Base-by-base conservation (phyloP, 106 monocot genomes). In the Hemerocallis citrina region DNA sequence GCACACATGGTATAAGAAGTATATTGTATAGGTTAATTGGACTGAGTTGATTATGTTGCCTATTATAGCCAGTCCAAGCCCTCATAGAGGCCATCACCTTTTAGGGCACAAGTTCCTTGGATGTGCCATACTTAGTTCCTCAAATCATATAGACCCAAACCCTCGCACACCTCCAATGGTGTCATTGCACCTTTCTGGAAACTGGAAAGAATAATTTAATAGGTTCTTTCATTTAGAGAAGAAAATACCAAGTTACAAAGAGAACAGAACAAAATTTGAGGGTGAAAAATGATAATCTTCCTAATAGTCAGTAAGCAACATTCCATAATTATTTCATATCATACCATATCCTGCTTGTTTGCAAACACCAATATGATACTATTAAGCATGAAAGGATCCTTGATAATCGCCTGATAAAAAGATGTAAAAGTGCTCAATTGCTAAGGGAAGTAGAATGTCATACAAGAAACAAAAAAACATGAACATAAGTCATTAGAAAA, bases 341-440 rank as follows among this genome's bases (percentile, higher is more conserved):
- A 68, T 90, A 95, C 95, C 95, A 95, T 89, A 70, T 95, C 95
- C 59, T 95, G 95, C 67, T 95, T 95, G 67, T 95, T 95, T 41
- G 95, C 95, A 52, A 95, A 95, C 35, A 95, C 81, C 61, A 95
- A 74, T 57, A 95, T 81, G 37, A 90, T 71, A 60, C 95, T 95
- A 58, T 95, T 90, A 60, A 90, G 75, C 90, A 95, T 95, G 75
- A 95, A 95, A 7, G 95, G 95, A 65, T 95, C 90, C 21, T 68
- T 83, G 72, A 95, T 79, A 13, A 95, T 95, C 30, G 86, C 72
- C 95, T 90, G 73, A 68, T 57, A 83, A 56, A 68, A 38, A 56
- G 50, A 52, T 36, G 50, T 7, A 51, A 73, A 45, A 49, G n/a
- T 19, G n/a, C 48, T 50, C 41, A 45, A 61, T 39, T 19, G 9